These are phyloP conservation scores for Beta macrorhiza DNA, from an alignment of 179 eudicot species.

Conservation along the genomic window DNA sequence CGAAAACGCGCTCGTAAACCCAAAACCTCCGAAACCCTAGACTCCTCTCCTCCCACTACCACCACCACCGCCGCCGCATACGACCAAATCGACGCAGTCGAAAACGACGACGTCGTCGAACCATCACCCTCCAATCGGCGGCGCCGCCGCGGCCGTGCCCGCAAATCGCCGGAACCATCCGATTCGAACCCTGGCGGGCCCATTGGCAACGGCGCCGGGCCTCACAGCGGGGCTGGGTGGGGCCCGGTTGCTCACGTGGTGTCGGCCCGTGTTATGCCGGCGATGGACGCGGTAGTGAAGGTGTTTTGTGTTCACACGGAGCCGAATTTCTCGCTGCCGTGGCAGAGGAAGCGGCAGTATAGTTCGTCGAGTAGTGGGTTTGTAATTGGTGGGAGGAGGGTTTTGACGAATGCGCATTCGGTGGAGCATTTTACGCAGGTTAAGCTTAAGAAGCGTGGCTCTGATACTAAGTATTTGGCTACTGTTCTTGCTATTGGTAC, in stretches of 20 bases:
- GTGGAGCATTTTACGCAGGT: constrained; percentile 96
- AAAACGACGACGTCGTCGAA: not conserved
- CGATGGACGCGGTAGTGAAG: constrained; percentile 96
- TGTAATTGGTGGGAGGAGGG: constrained; percentile 65
- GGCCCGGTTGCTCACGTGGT: not conserved
- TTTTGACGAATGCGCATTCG: constrained; percentile 91
- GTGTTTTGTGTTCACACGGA: constrained; percentile 90
- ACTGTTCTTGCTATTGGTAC: constrained; percentile 98
- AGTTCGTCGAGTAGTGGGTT: constrained; percentile 95
- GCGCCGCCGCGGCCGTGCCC: not conserved
- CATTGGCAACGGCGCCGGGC: not conserved
- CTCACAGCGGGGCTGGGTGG: not conserved
- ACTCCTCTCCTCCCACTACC: not conserved
- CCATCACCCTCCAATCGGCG: not conserved
- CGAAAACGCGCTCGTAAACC: constrained; percentile 5
- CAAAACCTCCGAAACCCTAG: constrained; percentile 18
- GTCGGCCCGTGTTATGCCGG: constrained; percentile 50
- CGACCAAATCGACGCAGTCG: constrained; percentile 1
- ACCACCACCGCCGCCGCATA: not conserved
- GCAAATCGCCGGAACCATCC: not conserved
- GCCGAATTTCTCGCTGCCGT: constrained; percentile 90
- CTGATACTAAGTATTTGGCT: constrained; percentile 86
- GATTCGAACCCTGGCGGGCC: not conserved
- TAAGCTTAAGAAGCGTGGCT: constrained; percentile 87
- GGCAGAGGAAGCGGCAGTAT: constrained; percentile 94